phyloP scores from a whole-genome alignment of 305 asterid species.

The Caryopteris hybrid region DNA sequence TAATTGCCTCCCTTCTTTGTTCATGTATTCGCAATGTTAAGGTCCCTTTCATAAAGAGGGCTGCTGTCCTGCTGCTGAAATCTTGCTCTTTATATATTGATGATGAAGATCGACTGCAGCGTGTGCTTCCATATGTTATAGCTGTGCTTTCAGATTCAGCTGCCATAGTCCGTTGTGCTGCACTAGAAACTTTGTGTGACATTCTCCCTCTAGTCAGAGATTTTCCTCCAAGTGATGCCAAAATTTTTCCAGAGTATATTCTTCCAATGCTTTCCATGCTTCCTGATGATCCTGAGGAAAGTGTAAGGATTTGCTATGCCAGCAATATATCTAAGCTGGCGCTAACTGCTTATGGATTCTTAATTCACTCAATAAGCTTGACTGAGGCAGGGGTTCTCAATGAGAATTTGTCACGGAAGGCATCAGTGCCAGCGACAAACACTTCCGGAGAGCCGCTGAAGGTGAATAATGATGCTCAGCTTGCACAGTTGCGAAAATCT shows the following conservation, averaged over 20 bases:
- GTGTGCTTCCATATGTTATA: conserved; percentile 95
- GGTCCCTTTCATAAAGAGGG: conserved; percentile 92
- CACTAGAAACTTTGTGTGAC: conserved; percentile 91
- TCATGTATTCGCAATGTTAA: conserved; percentile 95
- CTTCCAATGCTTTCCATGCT: conserved; percentile 99
- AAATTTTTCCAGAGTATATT: conserved; percentile 96
- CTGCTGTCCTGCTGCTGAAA: conserved; percentile 86
- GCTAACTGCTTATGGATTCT: conserved; percentile 90
- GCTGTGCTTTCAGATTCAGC: conserved; percentile 96
- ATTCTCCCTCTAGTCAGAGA: conserved; percentile 95
- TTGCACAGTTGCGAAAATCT: conserved; percentile 86
- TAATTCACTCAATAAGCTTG: conserved; percentile 94
- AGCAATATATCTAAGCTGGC: conserved; percentile 95
- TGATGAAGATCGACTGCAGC: conserved; percentile 93
- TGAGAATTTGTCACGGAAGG: conserved; percentile 62
- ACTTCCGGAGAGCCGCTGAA: conserved; percentile 43
- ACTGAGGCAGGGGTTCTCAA: conserved; percentile 97
- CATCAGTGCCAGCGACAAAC: conserved; percentile 41
- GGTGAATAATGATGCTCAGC: conserved; percentile 72
- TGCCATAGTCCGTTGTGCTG: conserved; percentile 98
- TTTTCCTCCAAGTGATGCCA: conserved; percentile 99
- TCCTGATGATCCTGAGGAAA: conserved; percentile 99
- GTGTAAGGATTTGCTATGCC: conserved; percentile 98
- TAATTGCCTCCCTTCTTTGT: conserved; percentile 94
- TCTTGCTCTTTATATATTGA: conserved; percentile 92